Conservation (phyloP, 2,329 filamentous ascomycete genomes). For the Aureobasidium leucospermi region DNA sequence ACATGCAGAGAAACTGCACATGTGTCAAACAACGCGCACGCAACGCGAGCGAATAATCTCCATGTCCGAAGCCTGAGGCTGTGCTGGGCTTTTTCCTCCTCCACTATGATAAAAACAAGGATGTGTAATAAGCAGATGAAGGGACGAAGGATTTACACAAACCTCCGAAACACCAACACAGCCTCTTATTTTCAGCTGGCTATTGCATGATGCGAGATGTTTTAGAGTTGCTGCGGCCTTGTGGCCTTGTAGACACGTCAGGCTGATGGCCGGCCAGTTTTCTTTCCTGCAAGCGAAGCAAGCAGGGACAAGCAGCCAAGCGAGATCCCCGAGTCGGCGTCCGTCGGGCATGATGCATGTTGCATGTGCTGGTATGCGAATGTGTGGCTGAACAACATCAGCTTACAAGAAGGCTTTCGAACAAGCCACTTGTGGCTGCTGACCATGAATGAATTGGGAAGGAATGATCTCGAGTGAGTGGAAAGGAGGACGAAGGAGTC, state of each 20-base stretch:
- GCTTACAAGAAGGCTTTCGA: not conserved
- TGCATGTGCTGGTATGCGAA: not conserved
- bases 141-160: not conserved
- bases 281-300: not conserved
- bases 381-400: not conserved
- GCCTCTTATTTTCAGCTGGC: not conserved
- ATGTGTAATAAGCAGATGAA: not conserved
- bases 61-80: too few relatives aligned
- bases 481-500: not conserved
- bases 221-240: not conserved
- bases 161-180: not conserved
- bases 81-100: too few relatives aligned
- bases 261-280: not conserved
- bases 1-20: too few relatives aligned
- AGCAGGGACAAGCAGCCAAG: not conserved
- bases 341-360: not conserved
- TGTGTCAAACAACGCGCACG: too few relatives aligned
- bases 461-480: not conserved
- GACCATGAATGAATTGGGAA: not conserved
- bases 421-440: constrained; percentile 9
- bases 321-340: not conserved
- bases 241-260: not conserved
- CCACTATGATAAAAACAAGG: not conserved
- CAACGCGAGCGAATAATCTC: too few relatives aligned
- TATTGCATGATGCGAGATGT: not conserved